These are phyloP conservation scores for Phanerochaete sordida DNA, from an alignment of 768 basidiomycete species.

Conservation along the genomic window DNA sequence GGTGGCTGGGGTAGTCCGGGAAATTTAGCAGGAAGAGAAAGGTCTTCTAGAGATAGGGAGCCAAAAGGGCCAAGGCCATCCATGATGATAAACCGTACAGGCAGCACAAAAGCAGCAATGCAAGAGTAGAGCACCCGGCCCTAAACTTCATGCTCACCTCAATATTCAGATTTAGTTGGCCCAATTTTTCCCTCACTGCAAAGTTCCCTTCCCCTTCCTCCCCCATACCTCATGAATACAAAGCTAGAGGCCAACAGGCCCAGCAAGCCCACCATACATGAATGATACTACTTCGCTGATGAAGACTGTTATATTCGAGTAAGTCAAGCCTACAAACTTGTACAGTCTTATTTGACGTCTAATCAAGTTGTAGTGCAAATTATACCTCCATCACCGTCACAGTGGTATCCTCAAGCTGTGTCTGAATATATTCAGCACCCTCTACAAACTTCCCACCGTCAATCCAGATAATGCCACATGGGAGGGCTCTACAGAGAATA, in stretches of 20 bases:
- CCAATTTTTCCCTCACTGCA: too few species aligned
- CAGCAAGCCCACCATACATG: background rate
- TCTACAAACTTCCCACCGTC: background rate
- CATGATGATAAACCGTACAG: too few species aligned
- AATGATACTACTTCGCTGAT: background rate
- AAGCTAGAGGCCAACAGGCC: too few species aligned
- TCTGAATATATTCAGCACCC: background rate
- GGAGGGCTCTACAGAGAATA: background rate
- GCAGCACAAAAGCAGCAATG: too few species aligned
- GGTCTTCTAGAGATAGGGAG: too few species aligned
- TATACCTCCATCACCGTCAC: background rate
- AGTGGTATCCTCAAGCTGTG: background rate
- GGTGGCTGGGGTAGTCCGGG: background rate
- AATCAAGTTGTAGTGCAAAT: background rate
- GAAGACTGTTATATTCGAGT: background rate
- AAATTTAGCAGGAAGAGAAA: background rate
- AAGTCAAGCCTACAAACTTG: background rate
- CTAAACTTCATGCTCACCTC: too few species aligned
- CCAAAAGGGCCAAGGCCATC: too few species aligned
- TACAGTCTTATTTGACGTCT: background rate
- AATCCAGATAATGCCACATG: background rate
- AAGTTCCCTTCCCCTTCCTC: too few species aligned
- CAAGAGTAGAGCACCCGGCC: too few species aligned
- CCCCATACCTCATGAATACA: too few species aligned
- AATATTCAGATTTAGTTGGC: too few species aligned